A percentile compares a stretch with the other conserved stretches of the same genome.
Evolutionary conservation across 2,329 filamentous ascomycete genomes (phyloP).

Genomic region (Trichoderma citrinoviride): DNA sequence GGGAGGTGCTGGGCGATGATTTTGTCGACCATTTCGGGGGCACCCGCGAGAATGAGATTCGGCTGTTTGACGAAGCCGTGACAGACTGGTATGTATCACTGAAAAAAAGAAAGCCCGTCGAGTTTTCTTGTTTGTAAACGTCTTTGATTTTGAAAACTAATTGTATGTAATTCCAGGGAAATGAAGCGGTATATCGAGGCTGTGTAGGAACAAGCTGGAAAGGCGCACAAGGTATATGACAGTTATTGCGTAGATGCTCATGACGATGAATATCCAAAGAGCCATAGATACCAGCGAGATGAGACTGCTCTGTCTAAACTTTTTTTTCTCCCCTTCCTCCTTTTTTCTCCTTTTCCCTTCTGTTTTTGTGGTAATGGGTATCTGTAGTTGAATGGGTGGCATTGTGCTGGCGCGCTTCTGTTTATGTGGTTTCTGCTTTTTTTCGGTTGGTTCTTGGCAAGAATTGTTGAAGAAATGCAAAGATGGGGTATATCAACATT

Average conservation of each 20-base stretch:
- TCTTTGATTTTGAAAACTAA: constrained; percentile 28
- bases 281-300: constrained; percentile 8
- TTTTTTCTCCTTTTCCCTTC: not conserved
- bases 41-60: constrained; percentile 85
- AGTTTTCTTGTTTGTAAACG: not conserved
- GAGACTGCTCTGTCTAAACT: not conserved
- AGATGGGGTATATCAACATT: not conserved
- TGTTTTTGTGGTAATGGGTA: not conserved
- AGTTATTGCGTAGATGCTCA: constrained; percentile 23
- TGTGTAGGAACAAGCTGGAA: constrained; percentile 39
- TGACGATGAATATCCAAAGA: constrained; percentile 11
- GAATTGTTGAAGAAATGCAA: not conserved
- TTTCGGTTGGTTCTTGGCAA: no score
- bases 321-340: not conserved
- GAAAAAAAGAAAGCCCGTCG: not conserved
- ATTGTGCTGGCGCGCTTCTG: not conserved
- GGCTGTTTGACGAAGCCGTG: constrained; percentile 91
- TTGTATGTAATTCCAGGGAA: constrained; percentile 52
- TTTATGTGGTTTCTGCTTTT: not conserved
- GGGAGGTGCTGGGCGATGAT: constrained; percentile 88
- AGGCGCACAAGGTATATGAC: not conserved
- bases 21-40: constrained; percentile 97
- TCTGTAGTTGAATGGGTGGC: not conserved
- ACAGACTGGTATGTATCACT: constrained; percentile 89
- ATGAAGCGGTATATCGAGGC: constrained; percentile 76